Base-by-base conservation (phyloP, 345 rosid species). In the Brassica cretica region DNA sequence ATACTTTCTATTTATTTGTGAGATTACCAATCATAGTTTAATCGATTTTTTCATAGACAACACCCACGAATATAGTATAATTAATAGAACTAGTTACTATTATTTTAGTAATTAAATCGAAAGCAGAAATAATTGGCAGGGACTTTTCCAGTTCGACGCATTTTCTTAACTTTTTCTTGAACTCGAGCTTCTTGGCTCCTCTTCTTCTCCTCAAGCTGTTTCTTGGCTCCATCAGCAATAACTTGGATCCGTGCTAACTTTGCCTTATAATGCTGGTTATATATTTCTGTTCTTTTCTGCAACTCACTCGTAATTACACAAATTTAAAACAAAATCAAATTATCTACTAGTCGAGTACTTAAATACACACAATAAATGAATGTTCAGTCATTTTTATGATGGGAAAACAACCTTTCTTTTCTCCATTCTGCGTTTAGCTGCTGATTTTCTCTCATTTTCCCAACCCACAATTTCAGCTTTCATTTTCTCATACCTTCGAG, bases 361-460 rank as follows among this genome's bases (percentile, higher is more conserved):
- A 11, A 27, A 19, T 21, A 74, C 24, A 63, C 35, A 37, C 24
- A 64, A 18, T 11, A 30, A 35, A 12, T 2, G 18, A 3, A 3
- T 39, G 4, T 35, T 59, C 19, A 69, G 30, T 29, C 5, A 33
- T 63, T 51, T 29, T n/a, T 49, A 49, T 49, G 19, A 55, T 69
- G 19, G 37, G 63, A 63, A 16, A 11, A 10, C 9, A 27, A 91
- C 97, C 96, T 83, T 85, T 82, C 72, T 87, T 81, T 74, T 84
- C 62, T 91, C 96, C 86, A 85, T 82, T 68, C 68, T 81, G 30
- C 80, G 85, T 68, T 71, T 87, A 66, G 88, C 90, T 74, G 79
- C 83, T 77, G 71, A 68, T 82, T 89, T 91, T 87, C 83, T 91
- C 59, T 87, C 86, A 7, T 85, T 85, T 88, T 90, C 92, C 98